Evolutionary conservation across 208 protist genomes (phyloP).

Genomic region (Willaertia magna): DNA sequence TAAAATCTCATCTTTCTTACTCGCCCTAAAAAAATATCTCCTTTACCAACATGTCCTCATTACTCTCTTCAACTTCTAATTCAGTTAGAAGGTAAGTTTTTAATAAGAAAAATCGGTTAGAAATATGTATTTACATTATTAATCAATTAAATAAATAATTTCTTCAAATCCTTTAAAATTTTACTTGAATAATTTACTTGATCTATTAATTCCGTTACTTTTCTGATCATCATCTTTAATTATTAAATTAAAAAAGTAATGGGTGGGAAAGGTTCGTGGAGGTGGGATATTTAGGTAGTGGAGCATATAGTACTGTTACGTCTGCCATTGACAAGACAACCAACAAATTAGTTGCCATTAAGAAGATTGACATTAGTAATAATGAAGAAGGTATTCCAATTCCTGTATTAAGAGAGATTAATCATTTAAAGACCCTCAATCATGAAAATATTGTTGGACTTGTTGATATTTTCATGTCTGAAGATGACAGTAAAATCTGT

Average conservation of each 20-base stretch:
- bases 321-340: background rate
- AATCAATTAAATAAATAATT: no score
- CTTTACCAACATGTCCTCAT: no score
- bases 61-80: no score
- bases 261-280: background rate
- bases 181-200: no score
- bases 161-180: no score
- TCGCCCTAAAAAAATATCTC: no score
- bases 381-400: background rate
- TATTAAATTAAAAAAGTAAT: background rate
- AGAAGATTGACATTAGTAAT: background rate
- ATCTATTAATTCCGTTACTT: no score
- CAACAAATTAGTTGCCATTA: background rate
- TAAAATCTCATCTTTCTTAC: no score
- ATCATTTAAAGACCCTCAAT: background rate
- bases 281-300: background rate
- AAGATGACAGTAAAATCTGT: background rate
- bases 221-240: no score
- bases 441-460: conserved; percentile 5
- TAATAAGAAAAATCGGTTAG: no score
- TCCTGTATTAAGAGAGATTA: background rate
- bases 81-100: no score
- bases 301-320: background rate
- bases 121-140: no score
- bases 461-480: background rate